A percentile compares a stretch with the other conserved stretches of the same genome.
Evolutionary conservation across 176 grass and related monocot species (phyloP).

Genomic region (Aegilops longissima): DNA sequence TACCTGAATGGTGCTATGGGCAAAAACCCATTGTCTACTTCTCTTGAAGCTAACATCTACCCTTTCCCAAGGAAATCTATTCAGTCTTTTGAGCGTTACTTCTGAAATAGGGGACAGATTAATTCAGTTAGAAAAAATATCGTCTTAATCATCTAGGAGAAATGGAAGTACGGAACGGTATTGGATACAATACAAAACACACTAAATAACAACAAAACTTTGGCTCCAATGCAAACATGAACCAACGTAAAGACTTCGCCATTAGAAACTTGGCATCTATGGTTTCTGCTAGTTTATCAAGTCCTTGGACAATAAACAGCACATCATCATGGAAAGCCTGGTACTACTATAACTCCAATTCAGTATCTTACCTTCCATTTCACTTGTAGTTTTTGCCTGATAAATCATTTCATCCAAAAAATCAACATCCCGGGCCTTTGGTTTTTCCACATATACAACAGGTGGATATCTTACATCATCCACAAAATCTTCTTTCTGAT

Average conservation of each 20-base stretch:
- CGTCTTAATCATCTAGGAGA: neutral
- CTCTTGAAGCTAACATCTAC: slow-evolving; percentile 91
- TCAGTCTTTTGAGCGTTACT: slow-evolving; percentile 73
- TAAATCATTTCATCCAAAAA: slow-evolving; percentile 59
- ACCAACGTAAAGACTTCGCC: neutral
- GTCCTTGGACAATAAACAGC: no score
- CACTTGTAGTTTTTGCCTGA: no score
- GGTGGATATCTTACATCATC: slow-evolving; percentile 68
- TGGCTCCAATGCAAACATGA: neutral
- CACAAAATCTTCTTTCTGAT: slow-evolving; percentile 65
- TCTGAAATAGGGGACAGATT: slow-evolving; percentile 41
- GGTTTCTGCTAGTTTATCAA: slow-evolving; percentile 2
- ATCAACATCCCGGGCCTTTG: slow-evolving; percentile 41
- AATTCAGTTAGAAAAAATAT: slow-evolving; percentile 13
- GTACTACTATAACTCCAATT: no score
- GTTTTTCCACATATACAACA: slow-evolving; percentile 69
- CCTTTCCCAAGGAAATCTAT: slow-evolving; percentile 92
- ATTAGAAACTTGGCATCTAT: neutral
- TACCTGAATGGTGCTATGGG: slow-evolving; percentile 97
- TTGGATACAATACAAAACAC: neutral
- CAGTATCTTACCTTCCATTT: no score
- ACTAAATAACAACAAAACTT: neutral
- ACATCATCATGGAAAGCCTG: no score
- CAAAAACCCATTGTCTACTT: slow-evolving; percentile 76
- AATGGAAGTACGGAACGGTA: neutral